Evolutionary conservation across 192 early-diverging fungal genomes (phyloP), one percentile per base, ranked within the genome.

Genomic region (Entophlyctis luteolus): DNA sequence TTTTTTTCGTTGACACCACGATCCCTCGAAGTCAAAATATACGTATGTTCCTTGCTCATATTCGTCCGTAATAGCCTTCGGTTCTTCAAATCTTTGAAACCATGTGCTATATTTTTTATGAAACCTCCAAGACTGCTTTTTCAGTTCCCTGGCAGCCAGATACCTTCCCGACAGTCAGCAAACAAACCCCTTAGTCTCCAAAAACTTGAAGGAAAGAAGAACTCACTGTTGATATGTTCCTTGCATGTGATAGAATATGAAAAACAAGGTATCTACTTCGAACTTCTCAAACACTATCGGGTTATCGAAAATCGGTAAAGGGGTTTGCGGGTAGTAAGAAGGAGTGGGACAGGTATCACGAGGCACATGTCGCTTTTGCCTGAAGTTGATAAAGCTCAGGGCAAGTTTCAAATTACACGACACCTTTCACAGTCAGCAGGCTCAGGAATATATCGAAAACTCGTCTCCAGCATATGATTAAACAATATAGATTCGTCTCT

Each of bases 41-140:
- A 98, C 87, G 70, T 98, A 98, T 23, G 96, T 95, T 25, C 96
- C 96, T 73, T 92, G 90, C 77, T 98, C 96, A 80, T 91, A 98
- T 68, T 95, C 91, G 66, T 96, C 94, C 18, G 92, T 98, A 49
- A 96, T 95, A 12, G 86, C 86, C 73, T 89, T 90, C 42, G 96
- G 96, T 77, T 98, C 94, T 67, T 98, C 93, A 72, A 91, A 93
- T 18, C 96, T 87, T 76, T 98, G 96, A 80, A 98, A 98, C 96
- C 96, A 98, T 48, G 96, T 98, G 53, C 89, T 75, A 66, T 93
- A 96, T 82, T 96, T 93, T 82, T 95, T 98, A 75, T 98, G 96
- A 77, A 96, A 98, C 46, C 96, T 84, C 96, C 96, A 98, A 27
- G 90, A 91, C 62, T 96, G 95, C 68, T 91, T 88, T 72, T 98